These are phyloP conservation scores for Allium cepa DNA, from an alignment of 106 monocot species.

Conservation along the genomic window DNA sequence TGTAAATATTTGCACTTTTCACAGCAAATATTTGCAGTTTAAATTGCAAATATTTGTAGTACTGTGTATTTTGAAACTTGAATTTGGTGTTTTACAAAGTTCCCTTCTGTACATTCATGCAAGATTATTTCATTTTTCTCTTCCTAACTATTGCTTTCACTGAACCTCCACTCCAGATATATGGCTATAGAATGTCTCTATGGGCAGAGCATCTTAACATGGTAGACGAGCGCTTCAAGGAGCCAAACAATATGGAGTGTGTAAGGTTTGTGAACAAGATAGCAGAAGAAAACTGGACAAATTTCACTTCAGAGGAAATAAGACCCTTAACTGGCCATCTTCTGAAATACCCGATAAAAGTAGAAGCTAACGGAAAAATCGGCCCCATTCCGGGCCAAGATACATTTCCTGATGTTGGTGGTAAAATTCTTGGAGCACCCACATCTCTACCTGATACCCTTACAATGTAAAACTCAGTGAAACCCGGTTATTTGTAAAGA, in stretches of 20 bases:
- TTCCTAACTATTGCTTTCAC: too few relatives aligned
- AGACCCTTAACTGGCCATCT: constrained; percentile 44
- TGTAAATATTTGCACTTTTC: too few relatives aligned
- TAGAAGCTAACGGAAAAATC: constrained; percentile 45
- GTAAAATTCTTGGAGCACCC: constrained; percentile 44
- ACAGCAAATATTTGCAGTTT: too few relatives aligned
- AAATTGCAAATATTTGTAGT: too few relatives aligned
- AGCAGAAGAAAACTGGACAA: constrained; percentile 49
- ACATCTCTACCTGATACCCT: constrained; percentile 58
- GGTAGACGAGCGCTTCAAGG: constrained; percentile 29
- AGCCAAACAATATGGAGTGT: constrained; percentile 37
- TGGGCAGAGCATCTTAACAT: constrained; percentile 65
- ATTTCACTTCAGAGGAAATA: constrained; percentile 26
- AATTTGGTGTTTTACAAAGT: too few relatives aligned
- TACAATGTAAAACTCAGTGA: constrained; percentile 24
- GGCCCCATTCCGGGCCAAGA: constrained; percentile 36
- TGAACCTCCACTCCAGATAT: constrained; percentile 23
- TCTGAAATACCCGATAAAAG: constrained; percentile 60
- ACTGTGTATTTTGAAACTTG: too few relatives aligned
- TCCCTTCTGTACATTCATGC: too few relatives aligned
- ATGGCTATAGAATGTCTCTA: constrained; percentile 68
- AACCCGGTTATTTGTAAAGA: too few relatives aligned
- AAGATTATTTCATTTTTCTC: too few relatives aligned
- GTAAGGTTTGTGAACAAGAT: constrained; percentile 46
- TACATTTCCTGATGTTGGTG: constrained; percentile 67